Base-by-base conservation (phyloP, 768 basidiomycete genomes). In the Agaricus subrufescens region DNA sequence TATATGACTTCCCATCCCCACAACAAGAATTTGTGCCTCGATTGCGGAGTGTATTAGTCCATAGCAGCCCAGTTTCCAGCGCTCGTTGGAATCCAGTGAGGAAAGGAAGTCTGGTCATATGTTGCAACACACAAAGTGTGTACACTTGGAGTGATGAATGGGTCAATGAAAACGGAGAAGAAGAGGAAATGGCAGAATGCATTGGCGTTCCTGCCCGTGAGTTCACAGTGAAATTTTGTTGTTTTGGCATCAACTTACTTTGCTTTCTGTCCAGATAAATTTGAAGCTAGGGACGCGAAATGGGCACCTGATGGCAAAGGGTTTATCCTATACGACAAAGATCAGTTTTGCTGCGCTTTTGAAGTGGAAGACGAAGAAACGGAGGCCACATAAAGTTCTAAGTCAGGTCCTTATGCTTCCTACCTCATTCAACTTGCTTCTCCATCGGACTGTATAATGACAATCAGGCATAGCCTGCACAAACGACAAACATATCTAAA, bases 261-360 rank as follows among this genome's bases (percentile, higher is more conserved):
- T 5, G 10, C 31, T 11, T 42, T 44, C 27, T 42, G 6, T 42
- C n/a, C 43, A 90, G 89, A 83, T 57, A 79, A 81, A 64, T 95
- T 95, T 61, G 81, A 85, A 53, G 79, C 84, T 3, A 77, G 76
- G 53, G 86, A 91, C 60, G 61, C 91, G 4, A 76, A 69, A 42
- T 97, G 92, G 91, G 82, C 90, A 11, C 89, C 90, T 3, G 93
- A 97, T 64, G 94, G 94, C 2, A 88, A 89, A 59, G 89, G 89
- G 0, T 69, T 95, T 52, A 73, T 87, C 2, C 66, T 96, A 48
- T 54, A 93, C 54, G 91, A 90, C 62, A 87, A 80, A 63, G 84
- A 88, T 34, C 80, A 80, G 42, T 96, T 94, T 65, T 95, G 93
- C 65, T 91, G 90, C 65, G 89, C 87, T 5, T 92, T 91, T 58